Evolutionary conservation across 805 yeast genomes (phyloP).

Genomic region (Starmerella roubikii): DNA sequence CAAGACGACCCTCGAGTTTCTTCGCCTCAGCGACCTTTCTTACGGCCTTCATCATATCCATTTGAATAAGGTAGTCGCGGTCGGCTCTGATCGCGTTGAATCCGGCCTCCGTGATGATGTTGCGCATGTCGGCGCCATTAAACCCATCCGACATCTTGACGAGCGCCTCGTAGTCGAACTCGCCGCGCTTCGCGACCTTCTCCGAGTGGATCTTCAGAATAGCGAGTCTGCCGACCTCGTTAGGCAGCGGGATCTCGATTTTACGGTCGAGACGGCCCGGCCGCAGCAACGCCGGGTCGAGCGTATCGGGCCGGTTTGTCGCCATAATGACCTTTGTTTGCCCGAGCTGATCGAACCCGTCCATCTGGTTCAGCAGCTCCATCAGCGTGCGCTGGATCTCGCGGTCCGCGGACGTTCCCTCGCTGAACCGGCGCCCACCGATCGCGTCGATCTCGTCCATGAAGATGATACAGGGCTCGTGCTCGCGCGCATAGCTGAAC

Average conservation of each 20-base stretch:
- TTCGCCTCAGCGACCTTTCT: conserved; percentile 93
- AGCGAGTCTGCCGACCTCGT: conserved; percentile 89
- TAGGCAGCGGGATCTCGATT: conserved; percentile 89
- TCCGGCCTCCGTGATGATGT: conserved; percentile 96
- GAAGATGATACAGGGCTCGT: conserved; percentile 93
- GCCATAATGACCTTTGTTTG: conserved; percentile 98
- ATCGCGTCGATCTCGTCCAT: conserved; percentile 99
- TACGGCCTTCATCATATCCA: conserved; percentile 94
- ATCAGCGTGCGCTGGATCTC: conserved; percentile 95
- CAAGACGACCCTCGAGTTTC: conserved; percentile 91
- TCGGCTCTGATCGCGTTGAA: conserved; percentile 97
- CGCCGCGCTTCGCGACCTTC: conserved; percentile 79
- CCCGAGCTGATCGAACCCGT: conserved; percentile 92
- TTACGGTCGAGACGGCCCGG: conserved; percentile 96
- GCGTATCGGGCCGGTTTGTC: conserved; percentile 95
- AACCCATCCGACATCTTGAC: conserved; percentile 99
- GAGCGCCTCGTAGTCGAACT: conserved; percentile 90
- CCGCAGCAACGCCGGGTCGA: conserved; percentile 92
- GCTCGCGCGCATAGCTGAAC: conserved; percentile 96
- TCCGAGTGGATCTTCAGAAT: conserved; percentile 86
- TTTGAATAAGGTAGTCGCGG: conserved; percentile 83
- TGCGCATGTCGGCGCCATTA: conserved; percentile 96
- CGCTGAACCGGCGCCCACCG: conserved; percentile 95
- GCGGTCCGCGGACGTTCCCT: conserved; percentile 97
- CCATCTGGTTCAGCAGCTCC: conserved; percentile 97